Evolutionary conservation across 805 yeast genomes (phyloP).

Genomic region (Metschnikowia similis): DNA sequence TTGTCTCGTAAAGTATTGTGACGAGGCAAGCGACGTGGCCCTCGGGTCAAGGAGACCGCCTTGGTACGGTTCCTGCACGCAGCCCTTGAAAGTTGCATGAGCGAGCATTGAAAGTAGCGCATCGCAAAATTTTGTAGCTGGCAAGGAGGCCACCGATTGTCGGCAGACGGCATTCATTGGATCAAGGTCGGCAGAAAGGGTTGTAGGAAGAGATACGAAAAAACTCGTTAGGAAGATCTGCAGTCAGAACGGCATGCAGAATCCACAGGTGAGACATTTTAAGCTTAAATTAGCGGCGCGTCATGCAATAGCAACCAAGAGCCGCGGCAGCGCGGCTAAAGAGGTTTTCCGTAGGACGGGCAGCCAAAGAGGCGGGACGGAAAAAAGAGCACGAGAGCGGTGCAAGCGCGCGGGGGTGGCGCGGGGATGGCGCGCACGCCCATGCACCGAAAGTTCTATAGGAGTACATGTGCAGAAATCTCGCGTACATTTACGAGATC

Average conservation of each 20-base stretch:
- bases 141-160: neutral
- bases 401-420: too few relatives aligned
- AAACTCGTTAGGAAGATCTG: neutral
- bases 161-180: neutral
- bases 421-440: neutral
- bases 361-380: neutral
- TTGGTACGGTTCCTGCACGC: neutral
- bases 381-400: neutral
- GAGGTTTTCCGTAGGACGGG: neutral
- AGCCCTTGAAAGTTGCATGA: neutral
- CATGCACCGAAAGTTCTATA: neutral
- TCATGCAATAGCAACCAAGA: neutral
- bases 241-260: neutral
- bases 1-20: too few relatives aligned
- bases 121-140: neutral
- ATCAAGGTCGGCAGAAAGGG: neutral
- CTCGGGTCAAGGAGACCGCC: neutral
- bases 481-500: constrained; percentile 1
- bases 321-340: neutral
- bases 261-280: neutral
- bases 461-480: neutral
- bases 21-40: too few relatives aligned
- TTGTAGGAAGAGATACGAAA: neutral
- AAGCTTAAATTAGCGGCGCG: neutral
- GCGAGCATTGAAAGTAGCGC: constrained; percentile 2